Evolutionary conservation across 2,329 filamentous ascomycete species (phyloP), one percentile per base, ranked within the genome.

Genomic region (Volutella citrinella): DNA sequence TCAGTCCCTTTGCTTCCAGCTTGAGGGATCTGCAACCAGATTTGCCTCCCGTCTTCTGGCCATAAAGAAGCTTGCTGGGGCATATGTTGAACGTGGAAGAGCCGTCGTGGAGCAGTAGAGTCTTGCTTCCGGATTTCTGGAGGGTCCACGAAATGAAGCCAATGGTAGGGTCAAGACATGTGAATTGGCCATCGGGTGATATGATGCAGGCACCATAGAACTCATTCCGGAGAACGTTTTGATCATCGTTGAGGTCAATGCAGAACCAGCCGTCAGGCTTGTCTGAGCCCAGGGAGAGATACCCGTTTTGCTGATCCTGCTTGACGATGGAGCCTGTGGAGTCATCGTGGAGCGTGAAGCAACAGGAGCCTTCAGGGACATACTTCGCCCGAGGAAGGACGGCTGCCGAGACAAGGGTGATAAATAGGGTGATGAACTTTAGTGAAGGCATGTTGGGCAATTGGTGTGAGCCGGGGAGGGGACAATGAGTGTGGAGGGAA

Each of bases 121-220:
- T 41, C 10, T 43, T 42, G 33, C 37, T 43, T 9, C 41, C 45
- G 6, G 35, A 40, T 24, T 45, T 41, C 24, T 46, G 40, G 7
- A 61, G 30, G 5, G 48, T 48, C 55, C 55, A 61, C 6, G 34
- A 41, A 19, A 54, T 51, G 15, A 45, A 41, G 13, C 57, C 56
- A 2, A 52, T 55, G 3, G 46, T 60, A 13, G 51, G 50, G 27
- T 63, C 59, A 22, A 59, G 52, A 8, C 59, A 63, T 30, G 56
- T 51, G 23, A 63, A 42, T 14, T 44, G 37, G 13, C 46, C 42
- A 15, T 46, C 36, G 12, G 47, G 43, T 25, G 40, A 35, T 36
- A 60, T 38, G 36, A 59, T 58, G 42, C 59, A 63, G n/a, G 59
- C 55, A 32, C 56, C 59, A 42, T 51, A 47, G 37, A 36, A 39